Evolutionary conservation across 2,329 filamentous ascomycete genomes (phyloP).

Genomic region (Phialophora expanda): DNA sequence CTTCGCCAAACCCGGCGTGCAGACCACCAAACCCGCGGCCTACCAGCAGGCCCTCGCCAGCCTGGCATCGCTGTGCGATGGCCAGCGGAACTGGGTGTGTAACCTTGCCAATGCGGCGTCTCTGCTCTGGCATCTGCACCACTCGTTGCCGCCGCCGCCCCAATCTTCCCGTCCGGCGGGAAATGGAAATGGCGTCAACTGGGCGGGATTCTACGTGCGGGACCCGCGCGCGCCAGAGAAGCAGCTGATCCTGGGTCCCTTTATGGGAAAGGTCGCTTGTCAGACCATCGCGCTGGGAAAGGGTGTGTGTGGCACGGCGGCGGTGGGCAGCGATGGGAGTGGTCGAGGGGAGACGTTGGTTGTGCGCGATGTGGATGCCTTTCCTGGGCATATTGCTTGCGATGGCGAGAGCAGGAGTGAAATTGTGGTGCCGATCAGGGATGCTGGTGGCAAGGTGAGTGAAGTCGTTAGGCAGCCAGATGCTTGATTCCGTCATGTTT

Average conservation of each 20-base stretch:
- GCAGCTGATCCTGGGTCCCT: conserved; percentile 53
- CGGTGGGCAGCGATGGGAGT: conserved; percentile 39
- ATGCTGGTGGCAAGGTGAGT: conserved; percentile 48
- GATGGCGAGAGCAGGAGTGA: conserved; percentile 56
- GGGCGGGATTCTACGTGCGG: conserved; percentile 56
- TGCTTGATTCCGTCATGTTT: not conserved
- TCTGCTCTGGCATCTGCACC: conserved; percentile 56
- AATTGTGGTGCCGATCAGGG: conserved; percentile 55
- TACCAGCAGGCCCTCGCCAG: conserved; percentile 51
- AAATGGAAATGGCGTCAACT: conserved; percentile 48
- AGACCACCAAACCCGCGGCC: conserved; percentile 50
- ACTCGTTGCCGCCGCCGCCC: conserved; percentile 55
- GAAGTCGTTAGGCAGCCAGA: not conserved
- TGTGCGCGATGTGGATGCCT: conserved; percentile 52
- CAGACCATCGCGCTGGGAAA: conserved; percentile 54
- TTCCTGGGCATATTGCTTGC: conserved; percentile 58
- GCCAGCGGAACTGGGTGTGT: conserved; percentile 55
- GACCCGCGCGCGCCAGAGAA: conserved; percentile 19
- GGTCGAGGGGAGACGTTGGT: conserved; percentile 45
- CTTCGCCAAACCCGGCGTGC: conserved; percentile 43
- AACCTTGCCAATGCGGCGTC: conserved; percentile 56
- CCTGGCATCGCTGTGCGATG: conserved; percentile 47
- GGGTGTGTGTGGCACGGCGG: conserved; percentile 55
- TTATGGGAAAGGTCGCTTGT: conserved; percentile 56
- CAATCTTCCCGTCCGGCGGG: too few species aligned